Evolutionary conservation across 1,139 yeast species (phyloP).

Genomic region (Nakaseomyces delphensis): DNA sequence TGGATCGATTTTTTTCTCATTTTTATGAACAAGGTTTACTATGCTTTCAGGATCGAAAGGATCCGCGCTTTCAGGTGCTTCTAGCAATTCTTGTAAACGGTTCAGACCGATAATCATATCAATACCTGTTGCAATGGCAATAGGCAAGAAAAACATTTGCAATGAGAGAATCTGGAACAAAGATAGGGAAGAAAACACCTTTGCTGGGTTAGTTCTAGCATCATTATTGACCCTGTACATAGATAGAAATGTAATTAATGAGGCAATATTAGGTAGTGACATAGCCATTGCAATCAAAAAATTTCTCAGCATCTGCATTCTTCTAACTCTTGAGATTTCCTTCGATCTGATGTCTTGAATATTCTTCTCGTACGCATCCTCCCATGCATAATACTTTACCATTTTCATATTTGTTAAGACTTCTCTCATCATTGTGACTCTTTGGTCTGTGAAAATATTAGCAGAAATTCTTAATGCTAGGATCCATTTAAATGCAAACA

Average conservation of each 20-base stretch:
- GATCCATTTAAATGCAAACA: conserved; percentile 35
- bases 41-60: conserved; percentile 28
- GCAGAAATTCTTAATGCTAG: conserved; percentile 40
- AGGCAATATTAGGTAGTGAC: conserved; percentile 56
- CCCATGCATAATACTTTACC: conserved; percentile 54
- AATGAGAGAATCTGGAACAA: conserved; percentile 62
- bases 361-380: conserved; percentile 44
- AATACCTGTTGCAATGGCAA: conserved; percentile 47
- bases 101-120: conserved; percentile 61
- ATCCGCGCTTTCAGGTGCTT: conserved; percentile 32
- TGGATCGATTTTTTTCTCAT: conserved; percentile 3
- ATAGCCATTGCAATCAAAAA: conserved; percentile 50
- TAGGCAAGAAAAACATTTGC: conserved; percentile 62
- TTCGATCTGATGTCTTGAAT: conserved; percentile 38
- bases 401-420: conserved; percentile 43
- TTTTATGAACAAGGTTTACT: conserved; percentile 1
- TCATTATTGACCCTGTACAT: conserved; percentile 45
- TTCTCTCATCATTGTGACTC: conserved; percentile 46
- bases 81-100: conserved; percentile 50
- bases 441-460: conserved; percentile 40
- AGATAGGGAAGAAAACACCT: conserved; percentile 72
- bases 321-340: conserved; percentile 42
- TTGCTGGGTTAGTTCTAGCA: conserved; percentile 49
- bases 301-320: conserved; percentile 49
- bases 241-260: conserved; percentile 66